Evolutionary conservation across 78 protist genomes (phyloP), one percentile per base, ranked within the genome.

Genomic region (Dictyostelium purpureum): DNA sequence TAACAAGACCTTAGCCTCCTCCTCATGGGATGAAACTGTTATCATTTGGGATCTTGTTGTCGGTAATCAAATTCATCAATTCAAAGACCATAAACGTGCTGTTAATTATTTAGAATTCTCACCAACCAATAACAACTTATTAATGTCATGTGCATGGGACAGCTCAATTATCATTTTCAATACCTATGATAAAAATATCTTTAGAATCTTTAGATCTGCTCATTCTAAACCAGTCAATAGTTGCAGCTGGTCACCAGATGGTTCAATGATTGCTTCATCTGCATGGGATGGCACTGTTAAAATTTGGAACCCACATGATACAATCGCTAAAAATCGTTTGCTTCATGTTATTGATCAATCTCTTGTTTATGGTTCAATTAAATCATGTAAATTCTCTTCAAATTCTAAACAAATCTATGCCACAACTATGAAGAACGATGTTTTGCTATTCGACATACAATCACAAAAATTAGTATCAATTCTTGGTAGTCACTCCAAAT

Each of bases 11-110:
- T 43, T 95, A 31, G 97, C 87, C 19, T 79, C 94, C 5, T 31
- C 90, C 26, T 24, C 79, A 21, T 94, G 91, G 95, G 97, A 95
- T 63, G 59, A 77, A 19, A 65, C 87, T 11, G 75, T 71, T 0
- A 70, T 66, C 33, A 19, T 95, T 42, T 95, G 96, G 96, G 96
- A 95, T 79, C 57, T 90, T 11, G 80, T 73, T 0, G 94, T 73
- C 52, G 88, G 89, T 31, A 38, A 65, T 6, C 59, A n/a, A n/a
- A 51, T 90, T 21, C 59, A 26, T 33, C 70, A 59, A 35, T 45
- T 93, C 75, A 40, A 31, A 45, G 94, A 93, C 18, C 94, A 94
- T 33, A 37, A 26, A 21, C 87, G 78, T 71, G 73, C 95, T n/a
- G 89, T 91, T 1, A 71, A 31, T 10, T 52, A 67, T 38, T 77